phyloP scores from a whole-genome alignment of 352 stramenopile species.

The Phytophthora ramorum region DNA sequence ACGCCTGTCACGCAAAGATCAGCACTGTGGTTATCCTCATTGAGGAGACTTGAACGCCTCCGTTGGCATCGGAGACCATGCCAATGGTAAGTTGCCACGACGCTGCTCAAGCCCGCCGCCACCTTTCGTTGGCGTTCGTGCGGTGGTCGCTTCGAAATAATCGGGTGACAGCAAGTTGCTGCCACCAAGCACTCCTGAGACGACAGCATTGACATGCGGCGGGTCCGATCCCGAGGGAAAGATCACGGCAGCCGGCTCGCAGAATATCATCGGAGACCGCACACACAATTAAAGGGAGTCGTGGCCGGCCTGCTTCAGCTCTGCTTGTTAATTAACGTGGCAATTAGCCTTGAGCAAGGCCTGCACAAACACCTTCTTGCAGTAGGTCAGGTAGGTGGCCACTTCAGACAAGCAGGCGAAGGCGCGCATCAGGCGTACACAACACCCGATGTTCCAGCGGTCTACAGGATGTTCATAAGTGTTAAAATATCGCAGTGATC shows the following conservation, averaged over 20 bases:
- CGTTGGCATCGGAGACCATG: background rate
- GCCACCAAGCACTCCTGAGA: too few species aligned
- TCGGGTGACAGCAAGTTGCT: background rate
- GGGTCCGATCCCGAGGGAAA: slow-evolving; percentile 8
- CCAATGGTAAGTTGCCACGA: background rate
- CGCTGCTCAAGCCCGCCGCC: background rate
- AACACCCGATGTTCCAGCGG: too few species aligned
- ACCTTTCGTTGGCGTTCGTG: too few species aligned
- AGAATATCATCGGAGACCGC: background rate
- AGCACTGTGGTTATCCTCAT: too few species aligned
- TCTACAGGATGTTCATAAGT: slow-evolving; percentile 22
- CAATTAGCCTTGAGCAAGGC: too few species aligned
- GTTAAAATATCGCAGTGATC: slow-evolving; percentile 5
- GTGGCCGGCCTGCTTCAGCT: too few species aligned
- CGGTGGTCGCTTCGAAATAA: background rate
- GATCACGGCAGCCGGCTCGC: background rate
- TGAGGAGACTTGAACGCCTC: background rate
- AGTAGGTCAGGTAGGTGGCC: too few species aligned
- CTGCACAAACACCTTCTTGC: too few species aligned
- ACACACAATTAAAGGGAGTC: slow-evolving; percentile 6
- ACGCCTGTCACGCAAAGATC: background rate
- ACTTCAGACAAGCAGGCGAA: too few species aligned
- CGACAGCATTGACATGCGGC: slow-evolving; percentile 16
- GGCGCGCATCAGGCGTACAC: too few species aligned
- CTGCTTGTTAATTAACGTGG: too few species aligned